Percentiles rank a stretch among this genome's conserved stretches.
Conservation (phyloP, 345 rosid species). For the Hevea brasiliensis region DNA sequence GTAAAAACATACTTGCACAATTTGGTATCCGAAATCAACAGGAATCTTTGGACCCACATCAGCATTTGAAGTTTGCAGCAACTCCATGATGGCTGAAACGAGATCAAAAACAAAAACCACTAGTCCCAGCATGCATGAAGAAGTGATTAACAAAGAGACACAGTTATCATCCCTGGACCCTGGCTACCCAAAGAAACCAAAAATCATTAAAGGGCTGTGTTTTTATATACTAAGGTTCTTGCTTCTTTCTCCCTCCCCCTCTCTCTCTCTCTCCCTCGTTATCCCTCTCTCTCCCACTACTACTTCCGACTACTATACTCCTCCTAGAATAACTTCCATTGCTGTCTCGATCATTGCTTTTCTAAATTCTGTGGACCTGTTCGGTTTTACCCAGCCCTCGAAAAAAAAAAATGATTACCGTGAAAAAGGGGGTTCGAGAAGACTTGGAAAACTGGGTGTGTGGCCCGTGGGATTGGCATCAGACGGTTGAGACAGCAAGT, state of each 20-base stretch:
- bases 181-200: constrained; percentile 48
- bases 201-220: constrained; percentile 24
- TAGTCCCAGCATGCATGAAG: constrained; percentile 30
- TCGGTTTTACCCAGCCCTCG: constrained; percentile 16
- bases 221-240: constrained; percentile 37
- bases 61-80: constrained; percentile 37
- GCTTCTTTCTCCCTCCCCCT: constrained; percentile 10
- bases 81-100: constrained; percentile 39
- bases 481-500: constrained; percentile 39
- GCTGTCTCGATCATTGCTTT: constrained; percentile 41
- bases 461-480: constrained; percentile 64
- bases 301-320: constrained; percentile 19
- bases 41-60: constrained; percentile 45
- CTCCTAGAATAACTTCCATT: constrained; percentile 25
- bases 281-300: constrained; percentile 28
- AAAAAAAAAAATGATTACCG: constrained; percentile 8
- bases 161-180: constrained; percentile 1
- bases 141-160: constrained; percentile 15
- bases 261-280: not conserved
- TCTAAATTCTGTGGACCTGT: constrained; percentile 31
- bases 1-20: constrained; percentile 43
- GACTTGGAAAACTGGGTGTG: constrained; percentile 14
- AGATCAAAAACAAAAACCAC: constrained; percentile 23
- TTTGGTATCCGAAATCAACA: constrained; percentile 37
- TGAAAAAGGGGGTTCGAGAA: constrained; percentile 37